Evolutionary conservation across 176 grass and related monocot species (phyloP), one percentile per base, ranked within the genome.

Genomic region (Eragrostis nindensis): DNA sequence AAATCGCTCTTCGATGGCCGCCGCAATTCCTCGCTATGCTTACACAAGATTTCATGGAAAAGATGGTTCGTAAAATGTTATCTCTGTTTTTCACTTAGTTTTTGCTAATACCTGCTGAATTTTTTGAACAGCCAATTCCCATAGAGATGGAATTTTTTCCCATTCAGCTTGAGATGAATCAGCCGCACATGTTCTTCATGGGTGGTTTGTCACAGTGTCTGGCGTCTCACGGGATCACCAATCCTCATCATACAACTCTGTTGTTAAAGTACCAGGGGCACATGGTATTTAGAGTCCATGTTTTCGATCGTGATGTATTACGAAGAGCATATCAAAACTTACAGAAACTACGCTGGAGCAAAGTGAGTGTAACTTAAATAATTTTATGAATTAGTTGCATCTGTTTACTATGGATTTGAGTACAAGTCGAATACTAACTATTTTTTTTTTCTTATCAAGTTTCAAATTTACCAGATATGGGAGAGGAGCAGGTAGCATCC

Each of bases 1-100:
- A 32, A 71, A 11, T 36, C 29, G n/a, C 17, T 50, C 14, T 49
- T 19, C 18, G 3, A 43, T 66, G 52, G 47, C 61, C 60, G 7
- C 32, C 32, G 2, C 81, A 75, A 46, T 75, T 83, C 61, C 6
- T 75, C 45, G 44, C 8, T 48, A 46, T 74, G 12, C 70, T 74
- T 10, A 32, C 13, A 0, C n/a, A 11, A 1, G 16, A 15, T 52
- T 40, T 7, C 19, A 73, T 26, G 80, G 15, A 82, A 29, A 82
- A 82, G 79, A 82, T 73, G 79, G 79, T 82, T 49, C n/a, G 27
- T 2, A 47, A 14, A 62, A 12, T 61, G 6, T 30, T 81, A 21
- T 29, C 22, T 10, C 13, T 1, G 44, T 47, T 71, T 36, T 29
- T 15, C 25, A 59, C 38, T n/a, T 1, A 29, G 62, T 21, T 66